Evolutionary conservation across 1,284 basidiomycete genomes (phyloP), one percentile per base, ranked within the genome.

Genomic region (Boletus hoseneyae): DNA sequence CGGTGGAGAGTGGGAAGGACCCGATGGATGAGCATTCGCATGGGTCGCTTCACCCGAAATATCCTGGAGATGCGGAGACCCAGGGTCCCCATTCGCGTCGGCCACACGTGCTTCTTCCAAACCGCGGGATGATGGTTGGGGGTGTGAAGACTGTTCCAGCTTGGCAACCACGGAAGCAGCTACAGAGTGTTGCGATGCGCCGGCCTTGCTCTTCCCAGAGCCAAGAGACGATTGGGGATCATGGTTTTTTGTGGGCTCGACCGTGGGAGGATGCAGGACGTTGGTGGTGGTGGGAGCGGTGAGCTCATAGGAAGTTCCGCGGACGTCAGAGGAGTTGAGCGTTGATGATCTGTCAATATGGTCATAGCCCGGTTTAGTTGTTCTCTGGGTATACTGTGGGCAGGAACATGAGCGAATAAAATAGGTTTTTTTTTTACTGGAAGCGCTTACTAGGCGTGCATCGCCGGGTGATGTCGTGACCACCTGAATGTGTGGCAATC

Each of bases 401-500:
- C 50, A 37, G 43, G 21, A 3, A 39, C 18, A 7, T 54, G 37
- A 55, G 51, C 13, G 21, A n/a, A 10, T 36, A 18, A n/a, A 51
- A 46, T 19, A 38, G 33, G 9, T 3, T 3, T 25, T 6, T 25
- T 18, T 34, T 29, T 45, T 34, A 25, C 27, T 38, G 12, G 33
- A 32, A 13, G 46, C 2, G 62, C 78, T 50, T 57, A 84, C 83
- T 49, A 82, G 68, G 51, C 61, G 63, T 13, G 83, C 83, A 53
- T 71, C 71, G 3, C 83, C 83, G 13, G 83, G 82, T 3, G 77
- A 65, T 6, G 75, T 79, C 6, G 72, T 57, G 15, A 80, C 60
- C 35, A 81, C 73, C 81, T 79, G 39, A 27, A 11, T 25, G 3
- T 23, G 21, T 18, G 16, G 10, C 10, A 30, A 12, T 21, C 16